phyloP scores from a whole-genome alignment of 345 rosid species.

The Bruguiera gymnorhiza region DNA sequence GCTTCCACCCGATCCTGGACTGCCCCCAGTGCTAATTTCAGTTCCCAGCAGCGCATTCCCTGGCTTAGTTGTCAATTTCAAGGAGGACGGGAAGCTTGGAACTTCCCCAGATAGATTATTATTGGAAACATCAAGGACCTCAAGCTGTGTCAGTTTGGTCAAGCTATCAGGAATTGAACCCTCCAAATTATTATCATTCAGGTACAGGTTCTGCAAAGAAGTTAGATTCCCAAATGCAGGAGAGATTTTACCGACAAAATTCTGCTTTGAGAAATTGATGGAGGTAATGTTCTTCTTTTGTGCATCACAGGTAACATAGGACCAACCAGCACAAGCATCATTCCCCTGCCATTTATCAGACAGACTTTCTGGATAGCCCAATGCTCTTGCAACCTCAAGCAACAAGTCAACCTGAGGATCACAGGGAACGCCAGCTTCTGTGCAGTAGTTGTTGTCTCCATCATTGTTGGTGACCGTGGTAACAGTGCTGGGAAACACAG shows the following conservation, averaged over 20 bases:
- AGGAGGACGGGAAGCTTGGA: too few relatives aligned
- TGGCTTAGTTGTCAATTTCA: too few relatives aligned
- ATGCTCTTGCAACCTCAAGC: constrained; percentile 57
- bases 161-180: constrained; percentile 62
- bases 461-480: constrained; percentile 2
- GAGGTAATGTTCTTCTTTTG: constrained; percentile 26
- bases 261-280: constrained; percentile 47
- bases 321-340: constrained; percentile 60
- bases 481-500: constrained; percentile 33
- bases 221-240: constrained; percentile 54
- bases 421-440: constrained; percentile 36
- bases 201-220: constrained; percentile 40
- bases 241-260: constrained; percentile 56
- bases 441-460: constrained; percentile 50
- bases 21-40: too few relatives aligned
- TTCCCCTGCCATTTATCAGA: constrained; percentile 73
- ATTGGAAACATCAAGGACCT: constrained; percentile 49
- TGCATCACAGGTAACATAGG: constrained; percentile 50
- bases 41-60: too few relatives aligned
- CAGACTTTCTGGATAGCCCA: constrained; percentile 56
- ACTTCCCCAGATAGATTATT: too few relatives aligned
- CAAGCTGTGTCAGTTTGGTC: constrained; percentile 43
- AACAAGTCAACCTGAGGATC: constrained; percentile 52
- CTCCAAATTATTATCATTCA: constrained; percentile 56
- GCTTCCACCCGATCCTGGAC: too few relatives aligned